phyloP scores from a whole-genome alignment of 148 eudicot species.

The Rhododendron williamsianum region DNA sequence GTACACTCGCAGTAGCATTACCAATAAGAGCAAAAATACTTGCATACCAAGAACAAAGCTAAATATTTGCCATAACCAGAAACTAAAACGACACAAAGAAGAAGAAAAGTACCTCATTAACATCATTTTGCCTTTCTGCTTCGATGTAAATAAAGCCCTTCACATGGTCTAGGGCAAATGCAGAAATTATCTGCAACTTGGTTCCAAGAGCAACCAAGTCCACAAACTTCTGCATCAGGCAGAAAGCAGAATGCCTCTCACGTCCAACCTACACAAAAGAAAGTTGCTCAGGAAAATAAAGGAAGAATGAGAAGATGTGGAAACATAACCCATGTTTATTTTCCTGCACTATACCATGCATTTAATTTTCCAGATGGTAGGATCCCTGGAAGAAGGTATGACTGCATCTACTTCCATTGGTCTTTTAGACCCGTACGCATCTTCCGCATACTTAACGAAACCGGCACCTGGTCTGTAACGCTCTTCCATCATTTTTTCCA shows the following conservation, averaged over 20 bases:
- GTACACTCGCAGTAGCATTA: neutral
- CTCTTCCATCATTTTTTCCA: conserved; percentile 64
- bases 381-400: conserved; percentile 46
- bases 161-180: conserved; percentile 71
- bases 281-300: conserved; percentile 9
- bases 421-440: conserved; percentile 43
- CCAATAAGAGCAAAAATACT: neutral
- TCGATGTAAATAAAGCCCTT: conserved; percentile 87
- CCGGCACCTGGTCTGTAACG: conserved; percentile 69
- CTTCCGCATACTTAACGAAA: conserved; percentile 72
- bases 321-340: neutral
- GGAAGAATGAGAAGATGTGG: neutral
- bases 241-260: conserved; percentile 79
- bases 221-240: conserved; percentile 82
- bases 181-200: conserved; percentile 76
- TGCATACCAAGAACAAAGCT: neutral
- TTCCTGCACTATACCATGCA: conserved; percentile 62
- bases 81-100: neutral
- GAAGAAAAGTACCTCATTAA: conserved; percentile 51
- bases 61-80: neutral
- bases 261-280: conserved; percentile 72
- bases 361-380: conserved; percentile 87
- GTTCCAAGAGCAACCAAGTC: conserved; percentile 60
- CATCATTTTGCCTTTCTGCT: conserved; percentile 71
- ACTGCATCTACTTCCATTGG: conserved; percentile 27